phyloP scores from a whole-genome alignment of 202 grass and related monocot genomes.

The Dendrocalamus latiflorus region DNA sequence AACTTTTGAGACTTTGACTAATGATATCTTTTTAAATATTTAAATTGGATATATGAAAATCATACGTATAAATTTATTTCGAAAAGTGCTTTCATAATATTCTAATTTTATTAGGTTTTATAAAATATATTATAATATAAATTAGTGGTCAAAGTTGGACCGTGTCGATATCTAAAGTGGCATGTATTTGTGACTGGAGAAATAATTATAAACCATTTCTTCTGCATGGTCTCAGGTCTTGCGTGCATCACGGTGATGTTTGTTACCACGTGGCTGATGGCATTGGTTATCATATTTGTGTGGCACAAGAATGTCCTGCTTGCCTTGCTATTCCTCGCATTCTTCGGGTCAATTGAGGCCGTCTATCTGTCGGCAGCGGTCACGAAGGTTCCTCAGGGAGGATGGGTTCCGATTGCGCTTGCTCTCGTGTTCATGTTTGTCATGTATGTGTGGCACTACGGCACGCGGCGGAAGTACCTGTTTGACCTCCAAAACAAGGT shows the following conservation, averaged over 20 bases:
- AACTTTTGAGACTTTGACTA: too few relatives aligned
- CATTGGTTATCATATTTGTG: slow-evolving; percentile 67
- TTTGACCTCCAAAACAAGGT: slow-evolving; percentile 87
- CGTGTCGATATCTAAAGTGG: too few relatives aligned
- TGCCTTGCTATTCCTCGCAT: slow-evolving; percentile 45
- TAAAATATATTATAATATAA: too few relatives aligned
- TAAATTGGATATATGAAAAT: too few relatives aligned
- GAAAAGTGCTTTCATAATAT: too few relatives aligned
- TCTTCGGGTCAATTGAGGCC: slow-evolving; percentile 56
- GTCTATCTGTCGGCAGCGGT: slow-evolving; percentile 56
- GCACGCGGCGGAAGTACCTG: slow-evolving; percentile 50
- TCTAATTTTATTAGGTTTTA: too few relatives aligned
- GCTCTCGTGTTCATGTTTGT: slow-evolving; percentile 57
- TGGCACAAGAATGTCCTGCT: slow-evolving; percentile 52
- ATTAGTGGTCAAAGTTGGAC: too few relatives aligned
- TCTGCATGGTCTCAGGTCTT: slow-evolving; percentile 49
- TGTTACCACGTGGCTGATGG: slow-evolving; percentile 69
- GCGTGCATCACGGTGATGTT: slow-evolving; percentile 77
- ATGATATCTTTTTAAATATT: too few relatives aligned
- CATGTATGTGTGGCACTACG: slow-evolving; percentile 91
- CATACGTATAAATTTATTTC: too few relatives aligned
- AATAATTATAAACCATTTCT: background rate
- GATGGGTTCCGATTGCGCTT: slow-evolving; percentile 56
- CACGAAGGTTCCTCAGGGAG: slow-evolving; percentile 69
- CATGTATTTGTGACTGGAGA: too few relatives aligned